Percentiles rank a stretch among this genome's conserved stretches.
Evolutionary conservation across 2,329 filamentous ascomycete genomes (phyloP).

Genomic region (Alternaria sp.): DNA sequence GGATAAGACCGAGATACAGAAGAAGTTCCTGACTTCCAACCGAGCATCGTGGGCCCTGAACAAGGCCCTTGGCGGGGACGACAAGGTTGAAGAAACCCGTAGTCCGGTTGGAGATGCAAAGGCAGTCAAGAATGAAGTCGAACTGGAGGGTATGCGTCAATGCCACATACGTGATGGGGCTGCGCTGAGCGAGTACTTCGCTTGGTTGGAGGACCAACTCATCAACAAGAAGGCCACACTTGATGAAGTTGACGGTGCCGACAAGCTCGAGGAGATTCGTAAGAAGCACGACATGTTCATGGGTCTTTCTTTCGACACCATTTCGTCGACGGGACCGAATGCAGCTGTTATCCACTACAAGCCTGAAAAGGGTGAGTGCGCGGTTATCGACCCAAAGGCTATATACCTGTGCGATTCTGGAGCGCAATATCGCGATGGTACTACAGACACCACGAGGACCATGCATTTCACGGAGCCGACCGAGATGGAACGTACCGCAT

Average conservation of each 20-base stretch:
- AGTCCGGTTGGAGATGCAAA: slow-evolving; percentile 91
- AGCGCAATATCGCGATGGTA: slow-evolving; percentile 94
- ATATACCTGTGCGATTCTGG: slow-evolving; percentile 97
- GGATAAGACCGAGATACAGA: slow-evolving; percentile 43
- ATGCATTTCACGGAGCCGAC: slow-evolving; percentile 89
- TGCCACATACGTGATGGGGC: slow-evolving; percentile 95
- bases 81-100: slow-evolving; percentile 82
- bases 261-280: slow-evolving; percentile 83
- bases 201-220: slow-evolving; percentile 93
- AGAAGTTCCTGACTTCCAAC: slow-evolving; percentile 84
- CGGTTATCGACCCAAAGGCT: slow-evolving; percentile 79
- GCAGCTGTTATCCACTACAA: slow-evolving; percentile 95
- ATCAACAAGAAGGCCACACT: slow-evolving; percentile 73
- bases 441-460: slow-evolving; percentile 93
- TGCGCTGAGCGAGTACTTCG: slow-evolving; percentile 89
- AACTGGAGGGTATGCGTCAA: slow-evolving; percentile 89
- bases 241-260: slow-evolving; percentile 89
- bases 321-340: slow-evolving; percentile 91
- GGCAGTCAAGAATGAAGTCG: slow-evolving; percentile 89
- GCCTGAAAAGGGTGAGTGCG: slow-evolving; percentile 81
- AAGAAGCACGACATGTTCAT: slow-evolving; percentile 76
- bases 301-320: slow-evolving; percentile 92
- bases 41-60: slow-evolving; percentile 93
- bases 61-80: slow-evolving; percentile 82
- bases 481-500: slow-evolving; percentile 82